These are phyloP conservation scores for Heliocybe sulcata DNA, from an alignment of 1,284 basidiomycete genomes.

Conservation along the genomic window DNA sequence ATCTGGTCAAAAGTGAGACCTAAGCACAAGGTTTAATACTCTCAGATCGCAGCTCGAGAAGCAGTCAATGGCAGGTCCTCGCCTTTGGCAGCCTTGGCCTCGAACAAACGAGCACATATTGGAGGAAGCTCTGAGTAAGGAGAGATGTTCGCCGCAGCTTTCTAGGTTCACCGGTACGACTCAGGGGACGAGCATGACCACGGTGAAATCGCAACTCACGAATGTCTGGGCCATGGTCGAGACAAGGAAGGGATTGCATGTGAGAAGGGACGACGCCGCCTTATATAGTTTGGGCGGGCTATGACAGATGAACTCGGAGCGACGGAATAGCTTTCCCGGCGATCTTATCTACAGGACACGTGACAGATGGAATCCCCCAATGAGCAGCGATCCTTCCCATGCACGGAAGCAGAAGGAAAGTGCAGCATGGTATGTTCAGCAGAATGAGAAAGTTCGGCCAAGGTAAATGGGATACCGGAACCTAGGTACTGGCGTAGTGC, in stretches of 20 bases:
- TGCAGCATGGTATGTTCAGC: not conserved
- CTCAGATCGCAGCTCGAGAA: not conserved
- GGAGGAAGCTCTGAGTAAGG: slow-evolving; percentile 49
- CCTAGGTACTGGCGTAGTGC: no score
- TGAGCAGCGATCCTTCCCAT: not conserved
- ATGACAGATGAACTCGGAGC: not conserved
- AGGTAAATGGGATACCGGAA: no score
- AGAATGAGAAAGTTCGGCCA: not conserved
- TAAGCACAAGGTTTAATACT: slow-evolving; percentile 18
- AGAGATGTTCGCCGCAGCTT: slow-evolving; percentile 34
- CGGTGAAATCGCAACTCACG: not conserved
- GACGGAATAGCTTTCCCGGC: not conserved
- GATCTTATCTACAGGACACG: not conserved
- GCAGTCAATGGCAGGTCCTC: slow-evolving; percentile 1
- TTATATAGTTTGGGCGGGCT: not conserved
- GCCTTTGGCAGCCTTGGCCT: slow-evolving; percentile 68
- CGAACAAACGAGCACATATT: slow-evolving; percentile 44
- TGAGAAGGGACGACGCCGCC: not conserved
- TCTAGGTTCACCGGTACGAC: slow-evolving; percentile 13
- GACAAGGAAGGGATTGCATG: not conserved
- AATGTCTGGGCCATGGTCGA: slow-evolving; percentile 1
- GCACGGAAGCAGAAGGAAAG: not conserved
- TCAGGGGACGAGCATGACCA: not conserved
- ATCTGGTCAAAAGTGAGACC: slow-evolving; percentile 72
- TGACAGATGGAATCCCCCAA: not conserved